Conservation (phyloP, 2,329 filamentous ascomycete genomes). For the Xylaria multiplex region DNA sequence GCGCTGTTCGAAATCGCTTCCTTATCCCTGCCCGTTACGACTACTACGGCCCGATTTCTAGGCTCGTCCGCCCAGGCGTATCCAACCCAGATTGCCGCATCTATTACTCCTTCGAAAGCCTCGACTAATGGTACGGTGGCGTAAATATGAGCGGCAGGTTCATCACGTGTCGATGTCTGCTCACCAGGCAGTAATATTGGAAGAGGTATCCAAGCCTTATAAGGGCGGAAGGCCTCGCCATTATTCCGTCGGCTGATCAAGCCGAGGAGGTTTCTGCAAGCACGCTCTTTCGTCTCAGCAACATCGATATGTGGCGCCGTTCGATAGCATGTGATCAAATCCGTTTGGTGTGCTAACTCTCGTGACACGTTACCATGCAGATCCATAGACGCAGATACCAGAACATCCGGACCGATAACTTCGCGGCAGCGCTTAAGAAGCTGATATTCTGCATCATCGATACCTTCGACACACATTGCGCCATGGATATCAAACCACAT, state of each 20-base stretch:
- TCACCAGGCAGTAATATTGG: slow-evolving; percentile 64
- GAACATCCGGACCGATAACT: slow-evolving; percentile 57
- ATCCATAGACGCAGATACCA: slow-evolving; percentile 66
- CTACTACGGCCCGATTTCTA: slow-evolving; percentile 60
- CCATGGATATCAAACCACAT: slow-evolving; percentile 67
- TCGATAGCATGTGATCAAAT: slow-evolving; percentile 64
- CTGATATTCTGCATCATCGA: slow-evolving; percentile 60
- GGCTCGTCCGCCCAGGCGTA: slow-evolving; percentile 67
- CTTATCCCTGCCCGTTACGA: slow-evolving; percentile 63
- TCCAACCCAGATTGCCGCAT: slow-evolving; percentile 65
- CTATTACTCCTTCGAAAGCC: slow-evolving; percentile 54
- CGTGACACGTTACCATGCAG: slow-evolving; percentile 65
- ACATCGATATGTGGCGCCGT: slow-evolving; percentile 63
- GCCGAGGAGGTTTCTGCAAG: slow-evolving; percentile 60
- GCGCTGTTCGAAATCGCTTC: slow-evolving; percentile 53
- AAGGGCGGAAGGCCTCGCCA: slow-evolving; percentile 49
- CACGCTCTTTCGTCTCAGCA: slow-evolving; percentile 60
- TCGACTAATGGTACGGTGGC: slow-evolving; percentile 58
- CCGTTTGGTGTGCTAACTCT: slow-evolving; percentile 59
- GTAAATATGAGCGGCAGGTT: slow-evolving; percentile 63
- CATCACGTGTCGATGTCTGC: slow-evolving; percentile 64
- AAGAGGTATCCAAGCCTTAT: slow-evolving; percentile 64
- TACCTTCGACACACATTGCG: slow-evolving; percentile 63
- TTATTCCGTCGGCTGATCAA: slow-evolving; percentile 48
- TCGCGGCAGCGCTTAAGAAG: slow-evolving; percentile 57